Evolutionary conservation across 257 asterid genomes (phyloP), one percentile per base, ranked within the genome.

Genomic region (Solanum bulbocastanum): DNA sequence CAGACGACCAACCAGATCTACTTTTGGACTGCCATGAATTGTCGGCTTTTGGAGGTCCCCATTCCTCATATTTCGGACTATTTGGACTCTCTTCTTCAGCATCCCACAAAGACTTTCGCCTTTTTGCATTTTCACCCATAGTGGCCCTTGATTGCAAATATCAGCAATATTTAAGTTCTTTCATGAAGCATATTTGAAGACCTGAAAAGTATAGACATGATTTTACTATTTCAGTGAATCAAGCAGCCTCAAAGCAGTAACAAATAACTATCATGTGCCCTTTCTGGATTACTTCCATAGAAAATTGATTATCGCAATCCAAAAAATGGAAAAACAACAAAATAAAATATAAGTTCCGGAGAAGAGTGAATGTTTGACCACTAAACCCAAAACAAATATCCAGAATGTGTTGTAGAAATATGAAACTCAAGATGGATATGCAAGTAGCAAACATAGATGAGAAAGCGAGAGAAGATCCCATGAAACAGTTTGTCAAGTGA

Each of bases 81-180:
- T 82, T 82, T 49, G 69, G 86, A 79, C 25, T 79, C 39, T 44
- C 85, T 42, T 69, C 87, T 49, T 86, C 88, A 22, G 58, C 40
- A 71, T 86, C 88, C 88, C 88, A 86, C 83, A 86, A 23, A 86
- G 88, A 86, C 52, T 79, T 86, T 13, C 85, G 84, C 88, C 49
- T 86, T 86, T 60, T 86, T 71, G 69, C 84, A 73, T 72, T 74
- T 74, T 72, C 88, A 86, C 71, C 88, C 88, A 86, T 86, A 74
- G 27, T 79, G 85, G 36, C 84, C 84, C 40, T 86, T 74, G 84
- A 72, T 74, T 22, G 35, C 74, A 73, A 86, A 40, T 60, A 52
- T 86, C 88, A 86, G 52, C 69, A 56, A 75, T 49, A 33, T 86
- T 52, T 82, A 82, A 30, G 13, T 49, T 52, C 69, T 82, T 65